phyloP scores from a whole-genome alignment of 2,329 filamentous ascomycete species.

The Fusarium veterinarium region DNA sequence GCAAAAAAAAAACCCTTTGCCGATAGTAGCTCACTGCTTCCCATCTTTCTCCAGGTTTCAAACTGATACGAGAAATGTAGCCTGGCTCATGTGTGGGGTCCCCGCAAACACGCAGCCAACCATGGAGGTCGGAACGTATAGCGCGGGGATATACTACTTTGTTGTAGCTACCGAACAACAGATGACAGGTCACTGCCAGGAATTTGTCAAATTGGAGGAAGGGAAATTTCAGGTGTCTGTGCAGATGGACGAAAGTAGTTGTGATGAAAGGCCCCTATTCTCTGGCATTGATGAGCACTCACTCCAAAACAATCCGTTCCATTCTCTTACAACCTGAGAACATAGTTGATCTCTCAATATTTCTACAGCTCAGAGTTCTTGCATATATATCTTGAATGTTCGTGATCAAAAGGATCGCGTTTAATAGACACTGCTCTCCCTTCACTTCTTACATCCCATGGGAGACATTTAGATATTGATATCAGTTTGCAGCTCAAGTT shows the following conservation, averaged over 20 bases:
- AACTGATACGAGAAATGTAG: background rate
- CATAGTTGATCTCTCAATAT: background rate
- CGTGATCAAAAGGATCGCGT: too few relatives aligned
- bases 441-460: too few relatives aligned
- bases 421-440: too few relatives aligned
- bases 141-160: too few relatives aligned
- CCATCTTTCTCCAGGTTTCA: background rate
- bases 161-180: background rate
- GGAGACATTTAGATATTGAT: too few relatives aligned
- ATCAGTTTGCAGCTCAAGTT: too few relatives aligned
- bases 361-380: accelerated
- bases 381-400: too few relatives aligned
- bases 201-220: background rate
- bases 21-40: background rate
- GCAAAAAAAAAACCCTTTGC: background rate
- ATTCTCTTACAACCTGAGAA: accelerated
- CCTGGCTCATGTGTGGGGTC: background rate
- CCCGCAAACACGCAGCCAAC: background rate
- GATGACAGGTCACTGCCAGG: accelerated
- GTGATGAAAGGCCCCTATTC: background rate
- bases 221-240: too few relatives aligned
- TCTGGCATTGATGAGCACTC: background rate
- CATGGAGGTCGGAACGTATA: background rate
- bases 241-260: background rate
- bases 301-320: background rate